phyloP scores from a whole-genome alignment of 2,329 filamentous ascomycete species.

The Ilyonectria mors-panacis region DNA sequence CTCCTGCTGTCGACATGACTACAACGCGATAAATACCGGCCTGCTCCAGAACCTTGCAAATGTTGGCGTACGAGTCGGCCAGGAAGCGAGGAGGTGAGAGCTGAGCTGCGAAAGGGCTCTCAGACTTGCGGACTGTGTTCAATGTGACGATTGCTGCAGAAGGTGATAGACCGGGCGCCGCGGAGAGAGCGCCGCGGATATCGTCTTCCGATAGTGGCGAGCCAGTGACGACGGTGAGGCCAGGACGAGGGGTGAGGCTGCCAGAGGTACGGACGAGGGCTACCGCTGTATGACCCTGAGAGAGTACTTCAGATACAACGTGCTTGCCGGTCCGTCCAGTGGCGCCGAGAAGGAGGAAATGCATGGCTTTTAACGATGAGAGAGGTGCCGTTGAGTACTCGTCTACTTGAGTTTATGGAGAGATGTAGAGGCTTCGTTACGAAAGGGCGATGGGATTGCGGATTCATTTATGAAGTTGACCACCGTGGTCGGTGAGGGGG shows the following conservation, averaged over 20 bases:
- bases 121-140: conserved; percentile 57
- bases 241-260: conserved; percentile 35
- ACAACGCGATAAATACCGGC: conserved; percentile 52
- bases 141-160: conserved; percentile 56
- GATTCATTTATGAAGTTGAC: conserved; percentile 26
- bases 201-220: conserved; percentile 55
- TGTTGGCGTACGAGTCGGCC: conserved; percentile 55
- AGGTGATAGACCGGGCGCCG: conserved; percentile 40
- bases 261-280: conserved; percentile 55
- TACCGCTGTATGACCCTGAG: conserved; percentile 55
- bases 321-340: conserved; percentile 60
- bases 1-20: conserved; percentile 58
- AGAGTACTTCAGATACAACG: conserved; percentile 57
- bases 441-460: not conserved
- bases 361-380: conserved; percentile 47
- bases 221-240: conserved; percentile 52
- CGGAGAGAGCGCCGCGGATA: conserved; percentile 46
- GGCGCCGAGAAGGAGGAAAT: conserved; percentile 60
- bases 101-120: conserved; percentile 57
- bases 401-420: conserved; percentile 4
- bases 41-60: conserved; percentile 51
- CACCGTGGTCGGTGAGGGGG: not conserved
- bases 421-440: conserved; percentile 5
- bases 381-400: conserved; percentile 8
- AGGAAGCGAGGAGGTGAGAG: conserved; percentile 57